Conservation (phyloP, 2,329 filamentous ascomycete species). For the Calycina marina region DNA sequence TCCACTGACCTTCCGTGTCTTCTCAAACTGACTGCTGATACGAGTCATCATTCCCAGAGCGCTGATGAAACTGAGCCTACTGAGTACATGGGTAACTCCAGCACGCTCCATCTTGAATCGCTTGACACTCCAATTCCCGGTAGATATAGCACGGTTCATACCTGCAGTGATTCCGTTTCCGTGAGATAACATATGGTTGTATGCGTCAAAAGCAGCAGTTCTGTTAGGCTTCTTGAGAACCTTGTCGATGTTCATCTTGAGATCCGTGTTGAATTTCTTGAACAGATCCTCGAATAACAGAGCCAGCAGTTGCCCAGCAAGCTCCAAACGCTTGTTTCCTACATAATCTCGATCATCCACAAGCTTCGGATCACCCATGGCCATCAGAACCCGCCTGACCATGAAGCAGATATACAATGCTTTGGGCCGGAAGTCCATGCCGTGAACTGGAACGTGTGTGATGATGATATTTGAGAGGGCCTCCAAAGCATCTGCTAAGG, state of each 20-base stretch:
- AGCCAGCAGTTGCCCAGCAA: slow-evolving; percentile 87
- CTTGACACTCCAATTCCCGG: slow-evolving; percentile 95
- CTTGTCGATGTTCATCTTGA: slow-evolving; percentile 92
- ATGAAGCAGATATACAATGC: slow-evolving; percentile 94
- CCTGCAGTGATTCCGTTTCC: slow-evolving; percentile 80
- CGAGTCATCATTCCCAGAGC: slow-evolving; percentile 99
- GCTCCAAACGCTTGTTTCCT: slow-evolving; percentile 87
- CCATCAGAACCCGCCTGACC: slow-evolving; percentile 92
- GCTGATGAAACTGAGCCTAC: slow-evolving; percentile 88
- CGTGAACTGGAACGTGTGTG: slow-evolving; percentile 82
- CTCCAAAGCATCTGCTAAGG: slow-evolving; percentile 83
- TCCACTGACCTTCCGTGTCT: slow-evolving; percentile 91
- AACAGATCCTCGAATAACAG: slow-evolving; percentile 95
- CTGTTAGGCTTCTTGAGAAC: slow-evolving; percentile 87
- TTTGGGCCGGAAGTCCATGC: slow-evolving; percentile 92
- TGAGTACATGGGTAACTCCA: slow-evolving; percentile 91
- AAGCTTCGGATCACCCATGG: slow-evolving; percentile 72
- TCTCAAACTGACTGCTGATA: slow-evolving; percentile 97
- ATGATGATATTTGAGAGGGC: slow-evolving; percentile 86
- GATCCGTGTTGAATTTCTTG: slow-evolving; percentile 80
- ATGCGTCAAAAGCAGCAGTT: slow-evolving; percentile 76
- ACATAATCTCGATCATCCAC: slow-evolving; percentile 97
- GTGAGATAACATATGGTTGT: slow-evolving; percentile 69
- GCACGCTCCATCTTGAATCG: slow-evolving; percentile 98
- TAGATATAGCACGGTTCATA: slow-evolving; percentile 91